These are phyloP conservation scores for Cercospora beticola DNA, from an alignment of 2,329 filamentous ascomycete genomes.

Conservation along the genomic window DNA sequence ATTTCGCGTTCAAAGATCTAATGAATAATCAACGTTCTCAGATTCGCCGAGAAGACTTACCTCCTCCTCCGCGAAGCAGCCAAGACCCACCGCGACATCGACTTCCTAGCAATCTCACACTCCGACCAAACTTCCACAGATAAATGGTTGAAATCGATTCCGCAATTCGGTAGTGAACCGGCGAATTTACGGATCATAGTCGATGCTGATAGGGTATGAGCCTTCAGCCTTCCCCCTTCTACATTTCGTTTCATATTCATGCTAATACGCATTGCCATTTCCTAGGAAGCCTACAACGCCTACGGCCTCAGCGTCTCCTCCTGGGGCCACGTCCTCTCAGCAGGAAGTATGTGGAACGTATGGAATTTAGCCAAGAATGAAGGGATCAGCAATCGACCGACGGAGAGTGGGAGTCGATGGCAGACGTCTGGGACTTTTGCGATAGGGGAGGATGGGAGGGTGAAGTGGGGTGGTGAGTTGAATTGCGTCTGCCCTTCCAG, in stretches of 20 bases:
- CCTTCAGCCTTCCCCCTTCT: too few species aligned
- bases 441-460: slow-evolving; percentile 53
- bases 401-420: slow-evolving; percentile 67
- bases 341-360: slow-evolving; percentile 57
- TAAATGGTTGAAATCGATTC: slow-evolving; percentile 53
- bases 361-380: slow-evolving; percentile 61
- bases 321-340: slow-evolving; percentile 63
- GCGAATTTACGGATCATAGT: slow-evolving; percentile 60
- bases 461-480: slow-evolving; percentile 53
- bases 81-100: slow-evolving; percentile 49
- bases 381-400: slow-evolving; percentile 64
- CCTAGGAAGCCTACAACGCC: slow-evolving; percentile 58
- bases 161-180: slow-evolving; percentile 51
- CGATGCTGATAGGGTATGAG: slow-evolving; percentile 42
- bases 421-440: slow-evolving; percentile 67
- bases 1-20: neutral
- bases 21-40: neutral
- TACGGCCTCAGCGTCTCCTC: slow-evolving; percentile 60
- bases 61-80: slow-evolving; percentile 55
- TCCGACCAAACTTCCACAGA: slow-evolving; percentile 55
- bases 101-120: slow-evolving; percentile 65
- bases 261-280: too few species aligned
- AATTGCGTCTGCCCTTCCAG: too few species aligned
- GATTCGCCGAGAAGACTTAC: slow-evolving; percentile 55
- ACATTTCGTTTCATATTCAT: too few species aligned